Evolutionary conservation across 225 moss, liverwort and hornwort genomes (phyloP).

Genomic region (Pseudoscleropodium purum): DNA sequence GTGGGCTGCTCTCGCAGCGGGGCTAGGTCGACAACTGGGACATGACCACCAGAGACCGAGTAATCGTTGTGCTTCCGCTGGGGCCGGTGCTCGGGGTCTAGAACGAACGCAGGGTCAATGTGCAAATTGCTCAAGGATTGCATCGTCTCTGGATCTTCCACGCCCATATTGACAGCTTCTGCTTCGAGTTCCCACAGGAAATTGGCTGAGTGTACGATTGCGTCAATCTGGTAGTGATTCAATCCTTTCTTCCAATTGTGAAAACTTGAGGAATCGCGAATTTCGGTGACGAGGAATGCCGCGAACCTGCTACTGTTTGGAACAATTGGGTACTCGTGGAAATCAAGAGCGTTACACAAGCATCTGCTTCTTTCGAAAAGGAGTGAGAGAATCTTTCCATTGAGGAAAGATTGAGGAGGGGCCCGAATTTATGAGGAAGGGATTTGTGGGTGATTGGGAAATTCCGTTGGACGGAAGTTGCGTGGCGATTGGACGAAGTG

Average conservation of each 20-base stretch:
- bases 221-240: not conserved
- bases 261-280: not conserved
- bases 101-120: slow-evolving; percentile 36
- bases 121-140: slow-evolving; percentile 12
- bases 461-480: not conserved
- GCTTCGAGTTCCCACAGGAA: not conserved
- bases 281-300: not conserved
- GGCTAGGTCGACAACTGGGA: slow-evolving; percentile 38
- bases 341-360: not conserved
- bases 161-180: slow-evolving; percentile 6
- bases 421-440: not conserved
- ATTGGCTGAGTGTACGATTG: not conserved
- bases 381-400: not conserved
- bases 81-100: slow-evolving; percentile 41
- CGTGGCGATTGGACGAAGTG: not conserved
- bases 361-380: too few relatives aligned
- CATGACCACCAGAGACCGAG: slow-evolving; percentile 5
- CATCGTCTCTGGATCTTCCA: slow-evolving; percentile 3
- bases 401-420: not conserved
- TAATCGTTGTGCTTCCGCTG: slow-evolving; percentile 28
- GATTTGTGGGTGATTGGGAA: not conserved
- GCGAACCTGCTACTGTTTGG: not conserved
- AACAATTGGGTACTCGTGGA: not conserved
- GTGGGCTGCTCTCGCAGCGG: not conserved
- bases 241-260: not conserved